Percentiles rank a stretch among this genome's conserved stretches.
phyloP scores from a whole-genome alignment of 2,329 filamentous ascomycete genomes.

The Allantophomopsis lycopodina region DNA sequence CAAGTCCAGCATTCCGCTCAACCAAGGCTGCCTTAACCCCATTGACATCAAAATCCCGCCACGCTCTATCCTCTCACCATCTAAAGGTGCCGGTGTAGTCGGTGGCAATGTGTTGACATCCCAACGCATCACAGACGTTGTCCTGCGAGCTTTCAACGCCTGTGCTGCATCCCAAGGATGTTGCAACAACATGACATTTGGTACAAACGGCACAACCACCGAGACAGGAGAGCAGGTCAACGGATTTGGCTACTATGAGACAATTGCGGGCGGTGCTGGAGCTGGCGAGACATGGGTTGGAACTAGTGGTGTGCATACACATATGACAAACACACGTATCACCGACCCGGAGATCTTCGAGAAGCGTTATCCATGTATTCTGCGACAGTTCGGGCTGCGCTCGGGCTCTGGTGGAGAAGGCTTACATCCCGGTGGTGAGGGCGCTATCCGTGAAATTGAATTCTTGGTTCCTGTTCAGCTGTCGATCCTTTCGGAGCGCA shows the following conservation, averaged over 20 bases:
- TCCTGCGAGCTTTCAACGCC: conserved; percentile 67
- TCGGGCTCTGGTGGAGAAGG: conserved; percentile 49
- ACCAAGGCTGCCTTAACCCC: conserved; percentile 71
- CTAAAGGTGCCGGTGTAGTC: conserved; percentile 65
- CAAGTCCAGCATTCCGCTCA: conserved; percentile 69
- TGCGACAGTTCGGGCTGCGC: conserved; percentile 56
- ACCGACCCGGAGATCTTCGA: conserved; percentile 71
- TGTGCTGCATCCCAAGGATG: conserved; percentile 70
- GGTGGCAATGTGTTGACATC: conserved; percentile 72
- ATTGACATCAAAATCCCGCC: conserved; percentile 63
- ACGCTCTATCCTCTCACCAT: conserved; percentile 61
- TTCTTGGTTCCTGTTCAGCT: conserved; percentile 68
- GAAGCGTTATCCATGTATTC: conserved; percentile 59
- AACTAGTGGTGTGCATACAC: conserved; percentile 59
- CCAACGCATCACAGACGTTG: conserved; percentile 72
- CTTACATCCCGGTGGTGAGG: conserved; percentile 58
- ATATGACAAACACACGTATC: conserved; percentile 76
- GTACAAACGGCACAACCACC: conserved; percentile 58
- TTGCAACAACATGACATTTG: conserved; percentile 78
- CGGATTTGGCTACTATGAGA: conserved; percentile 77
- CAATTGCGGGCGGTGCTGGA: conserved; percentile 62
- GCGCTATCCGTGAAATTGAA: conserved; percentile 67
- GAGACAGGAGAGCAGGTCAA: conserved; percentile 62
- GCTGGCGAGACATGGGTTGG: conserved; percentile 61
- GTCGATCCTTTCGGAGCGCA: conserved; percentile 63